Base-by-base conservation (phyloP, 139 green algal species). In the Tetradesmus lagerheimii region DNA sequence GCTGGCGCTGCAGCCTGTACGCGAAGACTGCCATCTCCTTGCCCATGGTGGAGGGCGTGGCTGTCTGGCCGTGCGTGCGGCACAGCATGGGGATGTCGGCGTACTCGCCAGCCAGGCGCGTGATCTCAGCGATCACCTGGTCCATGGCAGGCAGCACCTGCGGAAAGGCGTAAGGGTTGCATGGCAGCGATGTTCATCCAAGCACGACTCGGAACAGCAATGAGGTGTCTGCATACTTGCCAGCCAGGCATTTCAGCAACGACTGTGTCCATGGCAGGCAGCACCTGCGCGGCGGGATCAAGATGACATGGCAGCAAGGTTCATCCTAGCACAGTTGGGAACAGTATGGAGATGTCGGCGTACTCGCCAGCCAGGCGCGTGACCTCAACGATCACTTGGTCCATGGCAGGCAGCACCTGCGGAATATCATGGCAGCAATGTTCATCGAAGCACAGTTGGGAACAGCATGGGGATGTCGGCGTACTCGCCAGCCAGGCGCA, bases 21-120 rank as follows among this genome's bases (percentile, higher is more conserved):
- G 96, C 96, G 91, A 99, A 98, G 41, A 98, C 96, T 15, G 98
- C 98, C 94, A 99, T 96, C 94, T 99, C 98, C 94, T 99, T 99
- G 93, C 98, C 98, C 93, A 99, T 95, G 53, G 98, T 99, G 66
- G 98, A 99, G 67, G 98, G 98, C 23, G 95, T 98, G 71, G 98
- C 98, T 38, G 98, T 98, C 95, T 99, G 98, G 37, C 98, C 98
- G 91, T 99, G 98, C 9, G 98, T 99, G 85, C 98, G 95, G 31
- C 89, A 95, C 39, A 99, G 95, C 98, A 99, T 99, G 76, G 98
- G 95, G 80, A 98, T 93, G 12, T 95, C 96, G 0, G 98, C 98
- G 90, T 97, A 95, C 62, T 97, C 93, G 25, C 94, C 43, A 34
- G 97, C 95, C 83, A 99, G 91, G 43, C 82, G 89, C 20, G 86